Evolutionary conservation across 768 basidiomycete species (phyloP).

Genomic region (Boletus subparvulus): DNA sequence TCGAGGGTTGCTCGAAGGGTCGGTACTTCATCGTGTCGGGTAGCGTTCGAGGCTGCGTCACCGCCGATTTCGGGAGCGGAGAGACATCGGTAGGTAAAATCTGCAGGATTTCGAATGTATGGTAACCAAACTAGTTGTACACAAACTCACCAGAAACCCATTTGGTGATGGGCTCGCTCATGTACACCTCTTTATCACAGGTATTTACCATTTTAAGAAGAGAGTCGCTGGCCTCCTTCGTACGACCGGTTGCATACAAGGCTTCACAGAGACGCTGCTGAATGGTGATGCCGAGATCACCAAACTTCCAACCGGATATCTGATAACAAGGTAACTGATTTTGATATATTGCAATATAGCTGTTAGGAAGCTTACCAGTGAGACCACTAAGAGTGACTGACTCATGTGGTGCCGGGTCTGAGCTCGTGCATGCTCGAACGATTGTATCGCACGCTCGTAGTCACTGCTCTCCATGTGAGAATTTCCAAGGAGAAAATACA

Average conservation of each 20-base stretch:
- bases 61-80: not conserved
- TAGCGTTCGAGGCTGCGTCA: too few species aligned
- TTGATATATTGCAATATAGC: not conserved
- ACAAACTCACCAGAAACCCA: not conserved
- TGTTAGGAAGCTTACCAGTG: not conserved
- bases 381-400: not conserved
- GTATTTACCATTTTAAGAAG: not conserved
- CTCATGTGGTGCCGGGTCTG: not conserved
- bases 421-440: not conserved
- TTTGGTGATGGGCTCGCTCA: not conserved
- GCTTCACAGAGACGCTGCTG: not conserved
- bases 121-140: too few species aligned
- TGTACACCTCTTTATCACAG: not conserved
- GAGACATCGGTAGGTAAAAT: not conserved
- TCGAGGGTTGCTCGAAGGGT: not conserved
- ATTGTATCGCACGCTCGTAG: not conserved
- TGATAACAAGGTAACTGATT: not conserved
- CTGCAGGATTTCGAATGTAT: not conserved
- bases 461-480: not conserved
- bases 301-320: slow-evolving; percentile 2
- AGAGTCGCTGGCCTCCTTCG: not conserved
- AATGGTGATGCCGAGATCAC: not conserved
- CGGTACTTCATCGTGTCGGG: too few species aligned
- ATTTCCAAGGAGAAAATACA: slow-evolving; percentile 2
- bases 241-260: not conserved